Conservation (phyloP, 345 rosid genomes). For the Cardamine chenopodiifolia region DNA sequence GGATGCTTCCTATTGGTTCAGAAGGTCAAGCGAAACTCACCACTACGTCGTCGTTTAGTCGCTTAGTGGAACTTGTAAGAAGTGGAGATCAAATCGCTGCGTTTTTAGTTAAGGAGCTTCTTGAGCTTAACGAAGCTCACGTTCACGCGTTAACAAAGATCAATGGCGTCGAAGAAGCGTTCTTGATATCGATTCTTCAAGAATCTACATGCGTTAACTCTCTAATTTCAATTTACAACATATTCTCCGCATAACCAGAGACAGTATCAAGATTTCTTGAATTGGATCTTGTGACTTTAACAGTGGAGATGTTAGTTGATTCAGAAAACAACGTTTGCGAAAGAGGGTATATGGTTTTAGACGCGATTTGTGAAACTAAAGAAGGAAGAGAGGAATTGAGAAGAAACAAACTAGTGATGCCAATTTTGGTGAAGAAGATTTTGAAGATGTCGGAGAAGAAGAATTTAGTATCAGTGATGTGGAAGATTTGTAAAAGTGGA, state of each 20-base stretch:
- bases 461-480: conserved; percentile 58
- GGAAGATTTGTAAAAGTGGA: conserved; percentile 64
- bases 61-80: conserved; percentile 52
- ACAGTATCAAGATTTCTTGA: conserved; percentile 45
- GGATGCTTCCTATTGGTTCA: conserved; percentile 55
- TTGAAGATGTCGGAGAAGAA: conserved; percentile 64
- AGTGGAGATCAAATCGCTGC: conserved; percentile 66
- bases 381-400: conserved; percentile 52
- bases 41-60: conserved; percentile 47
- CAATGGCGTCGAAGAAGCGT: conserved; percentile 58
- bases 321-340: conserved; percentile 64
- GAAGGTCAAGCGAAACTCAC: conserved; percentile 50
- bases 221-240: conserved; percentile 47
- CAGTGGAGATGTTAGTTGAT: conserved; percentile 63
- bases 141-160: conserved; percentile 44
- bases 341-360: conserved; percentile 62
- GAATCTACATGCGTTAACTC: conserved; percentile 59
- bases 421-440: conserved; percentile 75
- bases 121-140: conserved; percentile 43
- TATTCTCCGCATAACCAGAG: conserved; percentile 45
- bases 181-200: conserved; percentile 53
- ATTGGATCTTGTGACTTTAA: conserved; percentile 51
- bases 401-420: conserved; percentile 54
- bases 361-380: conserved; percentile 49
- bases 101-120: conserved; percentile 52